phyloP scores from a whole-genome alignment of 208 protist species.

The Leishmania tropica region DNA sequence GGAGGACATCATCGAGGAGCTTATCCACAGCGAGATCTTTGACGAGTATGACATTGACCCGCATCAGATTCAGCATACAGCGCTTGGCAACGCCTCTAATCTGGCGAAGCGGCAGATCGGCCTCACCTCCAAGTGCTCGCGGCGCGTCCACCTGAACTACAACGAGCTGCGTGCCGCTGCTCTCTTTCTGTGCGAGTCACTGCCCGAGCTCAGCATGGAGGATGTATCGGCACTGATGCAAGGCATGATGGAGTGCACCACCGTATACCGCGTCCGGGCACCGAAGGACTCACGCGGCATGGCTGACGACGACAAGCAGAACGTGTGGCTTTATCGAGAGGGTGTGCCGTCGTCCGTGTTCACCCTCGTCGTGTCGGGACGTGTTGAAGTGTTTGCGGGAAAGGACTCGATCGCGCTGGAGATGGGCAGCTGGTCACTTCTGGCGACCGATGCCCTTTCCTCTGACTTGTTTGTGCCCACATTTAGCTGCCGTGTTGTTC shows the following conservation, averaged over 20 bases:
- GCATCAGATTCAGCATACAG: slow-evolving; percentile 21
- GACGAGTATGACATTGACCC: slow-evolving; percentile 95
- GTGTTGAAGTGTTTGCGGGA: slow-evolving; percentile 86
- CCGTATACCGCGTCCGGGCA: slow-evolving; percentile 74
- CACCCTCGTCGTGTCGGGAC: slow-evolving; percentile 84
- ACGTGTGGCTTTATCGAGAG: slow-evolving; percentile 90
- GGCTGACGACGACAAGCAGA: slow-evolving; percentile 78
- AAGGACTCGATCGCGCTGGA: slow-evolving; percentile 84
- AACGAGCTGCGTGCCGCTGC: slow-evolving; percentile 86
- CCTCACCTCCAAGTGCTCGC: slow-evolving; percentile 75
- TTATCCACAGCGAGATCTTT: slow-evolving; percentile 97
- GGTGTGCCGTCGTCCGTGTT: slow-evolving; percentile 81
- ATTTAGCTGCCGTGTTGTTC: slow-evolving; percentile 90
- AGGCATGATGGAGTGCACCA: slow-evolving; percentile 58
- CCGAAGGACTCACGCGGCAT: slow-evolving; percentile 80
- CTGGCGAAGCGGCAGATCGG: slow-evolving; percentile 70
- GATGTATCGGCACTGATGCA: slow-evolving; percentile 52
- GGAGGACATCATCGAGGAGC: slow-evolving; percentile 97
- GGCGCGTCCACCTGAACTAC: slow-evolving; percentile 72
- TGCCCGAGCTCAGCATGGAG: slow-evolving; percentile 74
- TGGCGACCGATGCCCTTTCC: slow-evolving; percentile 71
- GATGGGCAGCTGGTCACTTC: slow-evolving; percentile 84
- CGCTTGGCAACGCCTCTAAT: slow-evolving; percentile 11
- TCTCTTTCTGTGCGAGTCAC: slow-evolving; percentile 82
- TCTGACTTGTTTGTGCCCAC: slow-evolving; percentile 69